These are phyloP conservation scores for Eragrostis nindensis DNA, from an alignment of 176 grass and related monocot genomes.

Conservation along the genomic window DNA sequence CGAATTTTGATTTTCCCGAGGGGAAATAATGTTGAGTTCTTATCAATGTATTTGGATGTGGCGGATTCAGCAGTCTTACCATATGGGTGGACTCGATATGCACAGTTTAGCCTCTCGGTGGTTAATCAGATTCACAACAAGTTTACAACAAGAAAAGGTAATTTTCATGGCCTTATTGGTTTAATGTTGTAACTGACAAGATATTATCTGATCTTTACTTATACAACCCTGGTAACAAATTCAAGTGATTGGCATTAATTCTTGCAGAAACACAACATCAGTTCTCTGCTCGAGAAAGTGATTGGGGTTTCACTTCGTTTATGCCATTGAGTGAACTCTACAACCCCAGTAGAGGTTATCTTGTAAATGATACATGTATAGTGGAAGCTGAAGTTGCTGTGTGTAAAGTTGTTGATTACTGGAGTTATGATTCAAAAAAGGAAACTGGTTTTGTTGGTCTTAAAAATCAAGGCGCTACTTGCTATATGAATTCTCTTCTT, in stretches of 20 bases:
- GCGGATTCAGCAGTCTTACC: slow-evolving; percentile 86
- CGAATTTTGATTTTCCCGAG: slow-evolving; percentile 95
- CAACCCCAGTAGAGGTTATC: slow-evolving; percentile 90
- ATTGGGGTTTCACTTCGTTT: slow-evolving; percentile 99
- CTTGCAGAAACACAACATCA: slow-evolving; percentile 94
- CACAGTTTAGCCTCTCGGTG: slow-evolving; percentile 89
- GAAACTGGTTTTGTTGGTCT: slow-evolving; percentile 98
- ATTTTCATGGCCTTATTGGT: slow-evolving; percentile 29
- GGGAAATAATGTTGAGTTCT: slow-evolving; percentile 95
- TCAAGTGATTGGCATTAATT: slow-evolving; percentile 27
- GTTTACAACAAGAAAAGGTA: slow-evolving; percentile 98
- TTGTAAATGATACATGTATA: slow-evolving; percentile 96
- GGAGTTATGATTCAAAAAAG: slow-evolving; percentile 98
- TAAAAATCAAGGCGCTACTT: slow-evolving; percentile 99
- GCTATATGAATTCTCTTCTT: slow-evolving; percentile 99
- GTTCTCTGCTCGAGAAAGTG: slow-evolving; percentile 93
- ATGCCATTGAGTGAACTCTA: slow-evolving; percentile 95
- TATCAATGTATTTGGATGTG: slow-evolving; percentile 99
- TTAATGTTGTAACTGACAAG: slow-evolving; percentile 10
- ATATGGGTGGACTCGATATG: slow-evolving; percentile 98
- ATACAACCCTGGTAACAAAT: slow-evolving; percentile 10
- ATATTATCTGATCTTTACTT: slow-evolving; percentile 5
- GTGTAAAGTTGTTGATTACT: slow-evolving; percentile 91
- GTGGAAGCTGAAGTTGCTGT: slow-evolving; percentile 95
- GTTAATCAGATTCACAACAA: slow-evolving; percentile 90